Conservation (phyloP, 2,329 filamentous ascomycete genomes). For the Clarireedia hainanense region DNA sequence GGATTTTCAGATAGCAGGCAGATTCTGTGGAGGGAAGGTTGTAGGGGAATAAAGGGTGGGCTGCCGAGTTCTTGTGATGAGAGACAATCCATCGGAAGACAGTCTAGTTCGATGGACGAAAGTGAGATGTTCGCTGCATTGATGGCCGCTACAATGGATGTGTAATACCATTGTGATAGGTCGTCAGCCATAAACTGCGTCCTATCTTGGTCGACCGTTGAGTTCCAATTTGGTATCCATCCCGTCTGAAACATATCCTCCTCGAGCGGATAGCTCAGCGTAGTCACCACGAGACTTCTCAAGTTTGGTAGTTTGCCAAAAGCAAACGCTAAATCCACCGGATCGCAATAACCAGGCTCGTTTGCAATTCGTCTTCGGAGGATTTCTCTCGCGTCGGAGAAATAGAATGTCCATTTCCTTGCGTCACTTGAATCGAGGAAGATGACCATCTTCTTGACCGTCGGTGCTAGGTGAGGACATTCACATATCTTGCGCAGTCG, state of each 20-base stretch:
- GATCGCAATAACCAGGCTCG: conserved; percentile 2
- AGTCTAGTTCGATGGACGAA: conserved; percentile 1
- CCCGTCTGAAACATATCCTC: conserved; percentile 1
- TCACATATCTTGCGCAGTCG: not conserved
- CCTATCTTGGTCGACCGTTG: conserved; percentile 1
- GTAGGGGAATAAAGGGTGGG: conserved; percentile 1
- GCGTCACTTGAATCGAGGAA: conserved; percentile 6
- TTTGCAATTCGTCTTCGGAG: conserved; percentile 1
- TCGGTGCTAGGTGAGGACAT: conserved; percentile 1
- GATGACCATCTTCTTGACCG: conserved; percentile 3
- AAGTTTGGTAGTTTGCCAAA: not conserved
- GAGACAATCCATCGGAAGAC: conserved; percentile 6
- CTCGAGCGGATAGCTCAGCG: conserved; percentile 1
- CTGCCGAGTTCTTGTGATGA: not conserved
- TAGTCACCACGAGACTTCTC: not conserved
- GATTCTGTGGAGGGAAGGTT: conserved; percentile 1
- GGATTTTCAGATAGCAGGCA: not conserved
- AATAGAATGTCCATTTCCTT: conserved; percentile 7
- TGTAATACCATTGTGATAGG: conserved; percentile 9
- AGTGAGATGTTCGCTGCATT: not conserved
- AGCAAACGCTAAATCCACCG: not conserved
- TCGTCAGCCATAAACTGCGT: conserved; percentile 7
- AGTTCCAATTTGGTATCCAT: conserved; percentile 6
- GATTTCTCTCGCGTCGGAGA: conserved; percentile 7
- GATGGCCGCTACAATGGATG: conserved; percentile 3